Evolutionary conservation across 1,284 basidiomycete genomes (phyloP), one percentile per base, ranked within the genome.

Genomic region (Trichosporon sp.): DNA sequence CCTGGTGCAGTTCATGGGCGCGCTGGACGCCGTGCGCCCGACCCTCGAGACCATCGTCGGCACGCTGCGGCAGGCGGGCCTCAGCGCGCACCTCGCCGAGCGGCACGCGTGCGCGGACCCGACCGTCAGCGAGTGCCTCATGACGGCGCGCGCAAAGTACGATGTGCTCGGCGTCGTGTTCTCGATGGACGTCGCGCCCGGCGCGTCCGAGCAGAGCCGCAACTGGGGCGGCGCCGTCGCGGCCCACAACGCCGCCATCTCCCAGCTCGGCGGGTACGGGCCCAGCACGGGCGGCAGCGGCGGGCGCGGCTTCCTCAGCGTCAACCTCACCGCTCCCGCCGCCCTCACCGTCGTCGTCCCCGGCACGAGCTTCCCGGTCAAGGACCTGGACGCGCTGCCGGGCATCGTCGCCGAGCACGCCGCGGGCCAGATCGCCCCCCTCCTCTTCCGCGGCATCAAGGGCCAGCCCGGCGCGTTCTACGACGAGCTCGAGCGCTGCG

Each of bases 401-500:
- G 65, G 66, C 12, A 66, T 78, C 27, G 47, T 77, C 4, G 65
- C 75, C 2, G 74, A 75, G 6, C 75, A 75, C 4, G 58, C 79
- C 6, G 65, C 66, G 6, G n/a, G 60, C 3, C 78, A 79, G 65
- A 64, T 79, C 1, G 51, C 3, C 51, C 65, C n/a, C 27, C 65
- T 1, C 23, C 62, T 2, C 29, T 73, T 25, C 64, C 21, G 68
- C 31, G 15, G 51, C 32, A 12, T 69, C 63, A 3, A 64, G 65
- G 13, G 62, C 18, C 38, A 56, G 35, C 13, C 51, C 13, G 47
- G 63, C 15, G 56, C 76, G 12, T 78, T 76, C 69, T 70, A 74
- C 15, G 77, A 78, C 65, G 75, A 78, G 65, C 68, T 80, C 13
- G 77, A 80, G 67, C 70, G 71, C 2, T 53, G 64, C 12, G 68